These are phyloP conservation scores for Wickerhamomyces subpelliculosus DNA, from an alignment of 805 yeast species.

Conservation along the genomic window DNA sequence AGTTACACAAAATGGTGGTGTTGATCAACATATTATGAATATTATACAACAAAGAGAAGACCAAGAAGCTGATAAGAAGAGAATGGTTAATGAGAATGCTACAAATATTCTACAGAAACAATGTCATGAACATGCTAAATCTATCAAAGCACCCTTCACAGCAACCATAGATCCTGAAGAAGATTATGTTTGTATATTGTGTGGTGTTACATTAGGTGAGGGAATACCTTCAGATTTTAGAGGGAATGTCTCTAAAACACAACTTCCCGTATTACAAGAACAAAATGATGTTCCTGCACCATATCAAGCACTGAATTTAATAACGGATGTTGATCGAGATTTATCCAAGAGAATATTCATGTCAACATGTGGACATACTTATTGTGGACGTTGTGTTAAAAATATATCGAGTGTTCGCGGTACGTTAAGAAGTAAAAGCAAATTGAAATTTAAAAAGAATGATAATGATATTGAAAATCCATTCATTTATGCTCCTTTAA, in stretches of 20 bases:
- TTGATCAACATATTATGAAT: constrained; percentile 9
- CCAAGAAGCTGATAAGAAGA: constrained; percentile 9
- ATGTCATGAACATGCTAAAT: background rate
- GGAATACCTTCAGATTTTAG: constrained; percentile 56
- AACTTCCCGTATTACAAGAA: constrained; percentile 25
- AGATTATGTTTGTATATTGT: constrained; percentile 51
- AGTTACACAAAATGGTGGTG: no score
- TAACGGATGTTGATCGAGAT: constrained; percentile 50
- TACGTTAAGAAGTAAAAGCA: constrained; percentile 5
- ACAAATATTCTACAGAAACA: constrained; percentile 1
- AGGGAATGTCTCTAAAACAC: constrained; percentile 22
- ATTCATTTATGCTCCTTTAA: constrained; percentile 44
- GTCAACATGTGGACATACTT: constrained; percentile 75
- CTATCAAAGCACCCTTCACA: constrained; percentile 12
- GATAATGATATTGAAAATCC: constrained; percentile 25
- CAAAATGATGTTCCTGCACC: constrained; percentile 48
- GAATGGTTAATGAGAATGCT: constrained; percentile 5
- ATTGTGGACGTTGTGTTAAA: constrained; percentile 79
- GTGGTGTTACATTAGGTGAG: constrained; percentile 67
- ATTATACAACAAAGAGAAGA: constrained; percentile 14
- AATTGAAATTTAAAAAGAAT: constrained; percentile 14
- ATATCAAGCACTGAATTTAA: constrained; percentile 45
- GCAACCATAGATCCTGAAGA: constrained; percentile 26
- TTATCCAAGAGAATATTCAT: constrained; percentile 61
- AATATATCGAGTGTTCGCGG: constrained; percentile 42